Evolutionary conservation across 805 yeast species (phyloP).

Genomic region (Saturnispora hagleri): DNA sequence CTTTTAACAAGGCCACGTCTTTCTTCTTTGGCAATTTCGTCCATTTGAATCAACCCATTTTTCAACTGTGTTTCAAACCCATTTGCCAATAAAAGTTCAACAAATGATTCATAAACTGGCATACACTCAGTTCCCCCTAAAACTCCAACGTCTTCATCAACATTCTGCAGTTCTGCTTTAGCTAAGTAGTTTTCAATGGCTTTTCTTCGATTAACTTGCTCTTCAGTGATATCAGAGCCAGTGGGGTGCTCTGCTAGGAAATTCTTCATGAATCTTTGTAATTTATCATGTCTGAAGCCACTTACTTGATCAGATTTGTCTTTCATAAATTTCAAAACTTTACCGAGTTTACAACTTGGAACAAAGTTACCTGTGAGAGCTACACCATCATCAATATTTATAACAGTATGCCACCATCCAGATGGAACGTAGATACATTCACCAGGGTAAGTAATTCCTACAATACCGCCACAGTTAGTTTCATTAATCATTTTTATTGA

Average conservation of each 20-base stretch:
- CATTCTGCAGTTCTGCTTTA: slow-evolving; percentile 16
- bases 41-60: slow-evolving; percentile 29
- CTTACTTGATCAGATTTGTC: slow-evolving; percentile 63
- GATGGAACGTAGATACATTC: slow-evolving; percentile 85
- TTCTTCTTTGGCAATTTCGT: slow-evolving; percentile 26
- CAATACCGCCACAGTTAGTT: slow-evolving; percentile 23
- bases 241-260: slow-evolving; percentile 19
- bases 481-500: slow-evolving; percentile 42
- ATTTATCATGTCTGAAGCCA: slow-evolving; percentile 60
- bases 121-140: slow-evolving; percentile 25
- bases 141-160: slow-evolving; percentile 61
- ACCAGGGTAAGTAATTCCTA: slow-evolving; percentile 72
- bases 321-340: slow-evolving; percentile 58
- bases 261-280: slow-evolving; percentile 29
- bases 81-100: slow-evolving; percentile 36
- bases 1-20: slow-evolving; percentile 24
- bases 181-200: slow-evolving; percentile 8
- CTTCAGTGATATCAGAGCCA: slow-evolving; percentile 2
- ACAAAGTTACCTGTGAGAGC: slow-evolving; percentile 89
- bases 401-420: slow-evolving; percentile 97
- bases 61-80: slow-evolving; percentile 31
- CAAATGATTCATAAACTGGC: slow-evolving; percentile 57
- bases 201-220: slow-evolving; percentile 12
- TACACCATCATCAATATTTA: slow-evolving; percentile 72
- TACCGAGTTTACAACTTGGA: slow-evolving; percentile 51